Conservation (phyloP, 2,329 filamentous ascomycete species). For the Verticillium tricorpus region DNA sequence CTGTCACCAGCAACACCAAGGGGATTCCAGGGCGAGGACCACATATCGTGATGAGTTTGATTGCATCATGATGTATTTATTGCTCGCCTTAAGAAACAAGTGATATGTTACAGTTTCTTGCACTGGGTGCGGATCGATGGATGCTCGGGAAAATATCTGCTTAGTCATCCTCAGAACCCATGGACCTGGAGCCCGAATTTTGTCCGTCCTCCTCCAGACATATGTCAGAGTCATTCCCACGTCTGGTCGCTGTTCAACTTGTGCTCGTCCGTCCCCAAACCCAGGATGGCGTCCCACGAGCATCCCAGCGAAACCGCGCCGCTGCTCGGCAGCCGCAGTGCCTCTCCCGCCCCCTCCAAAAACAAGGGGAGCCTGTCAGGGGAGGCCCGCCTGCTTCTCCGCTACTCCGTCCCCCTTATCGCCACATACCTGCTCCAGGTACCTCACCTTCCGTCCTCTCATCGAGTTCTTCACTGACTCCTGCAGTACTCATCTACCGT, state of each 20-base stretch:
- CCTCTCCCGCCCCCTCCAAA: neutral
- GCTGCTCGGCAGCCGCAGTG: neutral
- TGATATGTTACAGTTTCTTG: too few relatives aligned
- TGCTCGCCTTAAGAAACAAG: too few relatives aligned
- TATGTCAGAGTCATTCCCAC: neutral
- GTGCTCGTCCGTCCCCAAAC: neutral
- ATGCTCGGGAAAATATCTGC: too few relatives aligned
- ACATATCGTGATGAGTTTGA: too few relatives aligned
- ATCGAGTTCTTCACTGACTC: neutral
- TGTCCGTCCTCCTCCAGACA: neutral
- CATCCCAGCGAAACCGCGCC: neutral
- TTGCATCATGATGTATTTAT: too few relatives aligned
- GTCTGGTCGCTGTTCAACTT: neutral
- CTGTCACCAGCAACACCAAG: too few relatives aligned
- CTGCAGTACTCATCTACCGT: constrained; percentile 47
- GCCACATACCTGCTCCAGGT: constrained; percentile 42
- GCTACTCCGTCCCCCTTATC: constrained; percentile 42
- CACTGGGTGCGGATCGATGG: too few relatives aligned
- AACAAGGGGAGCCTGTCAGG: neutral
- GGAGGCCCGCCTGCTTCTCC: constrained; percentile 9
- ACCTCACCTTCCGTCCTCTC: neutral
- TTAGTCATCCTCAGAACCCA: too few relatives aligned
- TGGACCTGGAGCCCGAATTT: too few relatives aligned
- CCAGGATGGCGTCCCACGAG: neutral
- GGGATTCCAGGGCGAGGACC: too few relatives aligned